Base-by-base conservation (phyloP, 768 basidiomycete genomes). In the Auriculariales sp. region DNA sequence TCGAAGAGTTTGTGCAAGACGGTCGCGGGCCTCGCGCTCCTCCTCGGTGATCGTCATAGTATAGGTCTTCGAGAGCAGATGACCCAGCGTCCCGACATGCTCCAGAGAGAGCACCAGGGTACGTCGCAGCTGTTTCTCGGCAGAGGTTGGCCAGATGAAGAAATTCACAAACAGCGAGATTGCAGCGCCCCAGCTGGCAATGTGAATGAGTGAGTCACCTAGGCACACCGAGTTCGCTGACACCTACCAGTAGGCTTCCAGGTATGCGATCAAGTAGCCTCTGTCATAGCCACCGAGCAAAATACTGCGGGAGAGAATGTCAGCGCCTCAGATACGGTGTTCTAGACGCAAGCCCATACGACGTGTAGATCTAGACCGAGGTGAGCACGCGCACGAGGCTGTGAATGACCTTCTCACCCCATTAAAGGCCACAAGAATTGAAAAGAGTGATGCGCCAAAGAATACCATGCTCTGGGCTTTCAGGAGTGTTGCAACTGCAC, bases 111-210 rank as follows among this genome's bases (percentile, higher is more conserved):
- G 12, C 14, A 62, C 60, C 29, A 65, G 49, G 2, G 58, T 56
- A 46, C 54, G 50, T 9, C 64, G 56, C 0, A 65, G 53, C 44
- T 63, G 57, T 28, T 52, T 54, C 50, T 65, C 64, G 9, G 55
- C 49, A 1, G 61, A 54, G 19, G 49, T 52, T 3, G 63, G 63
- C 27, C 62, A 56, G 42, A 64, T 46, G 34, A 59, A 46, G 7
- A 60, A 12, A 49, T 62, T 61, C 34, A 62, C 61, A 11, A 31
- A 47, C 9, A 64, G 48, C 9, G 59, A 62, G 32, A 63, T 58
- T 5, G 56, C 63, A 14, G 51, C 55, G 6, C 61, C 61, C 61
- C 61, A 64, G 0, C 56, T 57, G 47, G 19, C n/a, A n/a, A n/a
- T n/a, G n/a, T 17, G 25, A 3, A 19, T 36, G 35, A 7, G 35